Evolutionary conservation across 495 filamentous ascomycete species (phyloP).

Genomic region (Talaromyces wortmannii): DNA sequence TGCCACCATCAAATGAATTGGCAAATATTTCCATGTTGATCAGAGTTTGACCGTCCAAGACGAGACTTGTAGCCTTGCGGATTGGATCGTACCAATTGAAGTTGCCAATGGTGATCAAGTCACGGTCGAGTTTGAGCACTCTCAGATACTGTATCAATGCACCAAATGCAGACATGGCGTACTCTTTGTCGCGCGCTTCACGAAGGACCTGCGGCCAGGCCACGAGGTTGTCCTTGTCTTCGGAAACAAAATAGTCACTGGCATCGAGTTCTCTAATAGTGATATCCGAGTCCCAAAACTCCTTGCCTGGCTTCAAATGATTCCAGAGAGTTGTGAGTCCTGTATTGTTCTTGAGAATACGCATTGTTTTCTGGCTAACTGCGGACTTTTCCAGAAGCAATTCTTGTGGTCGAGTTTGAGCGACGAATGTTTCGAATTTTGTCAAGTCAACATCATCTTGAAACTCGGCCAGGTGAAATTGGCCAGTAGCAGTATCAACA

Average conservation of each 20-base stretch:
- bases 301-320: slow-evolving; percentile 74
- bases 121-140: slow-evolving; percentile 81
- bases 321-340: slow-evolving; percentile 94
- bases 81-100: slow-evolving; percentile 93
- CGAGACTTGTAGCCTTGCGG: slow-evolving; percentile 82
- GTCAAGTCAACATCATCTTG: slow-evolving; percentile 90
- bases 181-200: slow-evolving; percentile 68
- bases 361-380: slow-evolving; percentile 74
- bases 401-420: slow-evolving; percentile 86
- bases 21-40: slow-evolving; percentile 97
- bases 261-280: slow-evolving; percentile 77
- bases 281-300: slow-evolving; percentile 87
- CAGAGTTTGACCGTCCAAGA: slow-evolving; percentile 92
- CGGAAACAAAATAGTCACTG: slow-evolving; percentile 68
- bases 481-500: slow-evolving; percentile 92
- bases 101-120: slow-evolving; percentile 82
- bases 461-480: slow-evolving; percentile 89
- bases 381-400: slow-evolving; percentile 83
- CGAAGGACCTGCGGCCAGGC: slow-evolving; percentile 76
- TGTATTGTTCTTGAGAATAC: slow-evolving; percentile 97
- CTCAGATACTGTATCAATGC: slow-evolving; percentile 83
- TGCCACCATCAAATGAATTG: slow-evolving; percentile 83
- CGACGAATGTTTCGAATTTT: slow-evolving; percentile 96
- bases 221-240: slow-evolving; percentile 53
- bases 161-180: slow-evolving; percentile 89